phyloP scores from a whole-genome alignment of 495 filamentous ascomycete species.

The Aspergillus baeticus region DNA sequence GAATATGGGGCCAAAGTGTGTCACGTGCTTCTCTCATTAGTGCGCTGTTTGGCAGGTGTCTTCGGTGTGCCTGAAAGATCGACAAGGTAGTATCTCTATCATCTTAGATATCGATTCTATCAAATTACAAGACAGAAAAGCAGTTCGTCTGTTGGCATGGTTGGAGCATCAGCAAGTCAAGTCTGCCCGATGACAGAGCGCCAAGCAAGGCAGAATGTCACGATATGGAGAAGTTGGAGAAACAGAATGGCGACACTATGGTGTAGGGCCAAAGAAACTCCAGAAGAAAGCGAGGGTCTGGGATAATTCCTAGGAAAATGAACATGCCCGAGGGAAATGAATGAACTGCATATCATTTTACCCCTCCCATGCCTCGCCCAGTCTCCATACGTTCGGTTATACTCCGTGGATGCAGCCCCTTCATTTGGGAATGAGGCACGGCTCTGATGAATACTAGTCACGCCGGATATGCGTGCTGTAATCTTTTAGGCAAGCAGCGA shows the following conservation, averaged over 20 bases:
- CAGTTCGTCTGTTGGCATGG: not conserved
- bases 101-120: not conserved
- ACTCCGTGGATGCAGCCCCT: not conserved
- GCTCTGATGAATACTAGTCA: not conserved
- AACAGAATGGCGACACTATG: not conserved
- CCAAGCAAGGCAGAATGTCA: not conserved
- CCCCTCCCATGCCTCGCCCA: not conserved
- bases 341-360: not conserved
- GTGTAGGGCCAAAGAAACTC: not conserved
- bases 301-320: not conserved
- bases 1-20: constrained; percentile 8
- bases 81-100: not conserved
- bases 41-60: not conserved
- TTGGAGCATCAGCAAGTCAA: not conserved
- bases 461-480: not conserved
- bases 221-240: not conserved
- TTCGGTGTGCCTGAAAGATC: not conserved
- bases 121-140: not conserved
- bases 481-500: not conserved
- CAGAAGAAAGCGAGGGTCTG: not conserved
- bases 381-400: not conserved
- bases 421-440: not conserved
- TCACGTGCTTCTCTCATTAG: constrained; percentile 6
- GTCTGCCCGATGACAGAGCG: not conserved
- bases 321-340: not conserved